Evolutionary conservation across 768 basidiomycete genomes (phyloP).

Genomic region (Dacryopinax spathularia): DNA sequence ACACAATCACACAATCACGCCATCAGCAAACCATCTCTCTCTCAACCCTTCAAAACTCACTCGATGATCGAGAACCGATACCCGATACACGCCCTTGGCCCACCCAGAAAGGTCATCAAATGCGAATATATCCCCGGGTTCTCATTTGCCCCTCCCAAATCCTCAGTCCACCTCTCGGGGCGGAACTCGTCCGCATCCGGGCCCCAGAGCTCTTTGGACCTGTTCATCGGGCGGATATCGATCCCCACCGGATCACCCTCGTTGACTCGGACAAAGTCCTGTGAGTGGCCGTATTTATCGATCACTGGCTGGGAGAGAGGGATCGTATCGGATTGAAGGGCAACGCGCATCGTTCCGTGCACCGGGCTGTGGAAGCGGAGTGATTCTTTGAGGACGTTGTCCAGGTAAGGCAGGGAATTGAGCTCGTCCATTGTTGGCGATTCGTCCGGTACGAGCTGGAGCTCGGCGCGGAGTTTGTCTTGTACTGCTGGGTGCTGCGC

Average conservation of each 20-base stretch:
- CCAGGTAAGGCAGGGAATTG: constrained; percentile 13
- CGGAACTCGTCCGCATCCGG: constrained; percentile 28
- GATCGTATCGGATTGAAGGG: constrained; percentile 14
- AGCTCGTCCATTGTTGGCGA: constrained; percentile 10
- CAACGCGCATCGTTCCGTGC: constrained; percentile 12
- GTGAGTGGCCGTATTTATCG: constrained; percentile 24
- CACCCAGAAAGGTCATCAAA: constrained; percentile 47
- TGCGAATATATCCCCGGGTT: constrained; percentile 52
- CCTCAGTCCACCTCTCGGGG: constrained; percentile 47
- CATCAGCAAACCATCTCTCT: too few relatives aligned
- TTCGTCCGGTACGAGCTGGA: not conserved
- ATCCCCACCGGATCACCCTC: constrained; percentile 19
- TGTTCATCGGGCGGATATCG: constrained; percentile 21
- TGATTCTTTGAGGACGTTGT: constrained; percentile 13
- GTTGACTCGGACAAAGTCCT: constrained; percentile 19
- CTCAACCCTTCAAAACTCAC: too few relatives aligned
- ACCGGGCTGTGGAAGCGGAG: constrained; percentile 15
- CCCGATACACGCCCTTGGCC: constrained; percentile 52
- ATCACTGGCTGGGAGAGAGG: constrained; percentile 10
- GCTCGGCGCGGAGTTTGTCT: constrained; percentile 9
- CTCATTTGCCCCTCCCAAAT: constrained; percentile 30
- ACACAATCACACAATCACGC: too few relatives aligned
- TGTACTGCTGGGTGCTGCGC: constrained; percentile 3
- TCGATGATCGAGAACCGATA: constrained; percentile 50
- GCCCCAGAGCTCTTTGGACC: constrained; percentile 22